Base-by-base conservation (phyloP, 805 yeast genomes). In the Maudiozyma saulgeensis region DNA sequence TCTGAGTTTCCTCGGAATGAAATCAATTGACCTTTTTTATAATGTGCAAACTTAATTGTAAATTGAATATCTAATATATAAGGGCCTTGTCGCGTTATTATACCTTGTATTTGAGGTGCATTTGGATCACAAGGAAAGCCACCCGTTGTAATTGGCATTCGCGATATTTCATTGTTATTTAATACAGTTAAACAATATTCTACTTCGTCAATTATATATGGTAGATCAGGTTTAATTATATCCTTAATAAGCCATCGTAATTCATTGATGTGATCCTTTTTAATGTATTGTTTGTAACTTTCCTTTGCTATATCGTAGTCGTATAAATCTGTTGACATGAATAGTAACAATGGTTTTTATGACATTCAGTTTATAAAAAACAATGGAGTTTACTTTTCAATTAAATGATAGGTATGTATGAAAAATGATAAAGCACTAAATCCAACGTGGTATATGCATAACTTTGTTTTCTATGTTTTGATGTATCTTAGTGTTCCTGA, bases 1-100 rank as follows among this genome's bases (percentile, higher is more conserved):
- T 19, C 15, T 6, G 15, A 6, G 5, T 71, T 48, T 77, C 56
- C 49, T 60, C 60, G 51, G 68, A 62, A 54, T 62, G 71, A 53
- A 69, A 67, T 50, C 60, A 64, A 54, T 60, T 61, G 49, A 67
- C 75, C 57, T 72, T 78, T 54, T 69, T 73, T 48, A 75, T 61
- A 46, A 57, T 58, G 49, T 66, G 74, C 53, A 60, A 60, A 49
- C 64, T 65, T 47, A 40, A 77, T 60, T 0, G 62, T 53, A 12
- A 76, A 61, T 41, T 72, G 73, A 52, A 82, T 61, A 31, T 76
- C 76, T 1, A 75, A 69, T 5, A 84, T 68, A 52, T 74, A 73
- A 12, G 75, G 72, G 6, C 82, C 81, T 47, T 71, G 74, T 46
- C 90, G 63, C 0, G 78, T 76, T 0, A 83, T 61, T 1, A 79